These are phyloP conservation scores for Sextonia rubra DNA, from an alignment of 164 flowering plant species.

Conservation along the genomic window DNA sequence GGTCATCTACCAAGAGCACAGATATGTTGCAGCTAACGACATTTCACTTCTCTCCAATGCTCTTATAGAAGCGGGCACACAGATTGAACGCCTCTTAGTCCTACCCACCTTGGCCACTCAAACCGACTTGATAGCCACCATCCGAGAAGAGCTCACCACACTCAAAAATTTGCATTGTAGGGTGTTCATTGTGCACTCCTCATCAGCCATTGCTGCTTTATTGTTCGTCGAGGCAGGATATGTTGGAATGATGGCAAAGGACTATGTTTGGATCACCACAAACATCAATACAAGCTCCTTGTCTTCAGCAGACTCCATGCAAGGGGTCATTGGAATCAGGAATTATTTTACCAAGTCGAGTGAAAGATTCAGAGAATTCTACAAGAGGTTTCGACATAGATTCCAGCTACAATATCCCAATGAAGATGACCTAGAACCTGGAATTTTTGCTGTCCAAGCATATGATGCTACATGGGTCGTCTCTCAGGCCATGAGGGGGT, in stretches of 20 bases:
- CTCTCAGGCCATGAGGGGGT: slow-evolving; percentile 8
- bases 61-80: background rate
- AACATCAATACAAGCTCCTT: slow-evolving; percentile 23
- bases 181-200: slow-evolving; percentile 12
- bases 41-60: no score
- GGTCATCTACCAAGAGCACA: no score
- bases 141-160: background rate
- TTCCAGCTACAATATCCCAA: slow-evolving; percentile 13
- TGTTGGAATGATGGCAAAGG: slow-evolving; percentile 22
- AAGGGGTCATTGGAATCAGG: slow-evolving; percentile 22
- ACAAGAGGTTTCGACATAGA: slow-evolving; percentile 1
- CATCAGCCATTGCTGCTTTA: background rate
- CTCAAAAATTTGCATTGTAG: slow-evolving; percentile 5
- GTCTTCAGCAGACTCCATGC: slow-evolving; percentile 14
- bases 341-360: background rate
- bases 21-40: no score
- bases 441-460: slow-evolving; percentile 18
- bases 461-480: slow-evolving; percentile 19
- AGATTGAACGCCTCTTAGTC: slow-evolving; percentile 1
- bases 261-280: slow-evolving; percentile 37
- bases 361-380: slow-evolving; percentile 3
- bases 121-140: background rate
- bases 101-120: slow-evolving; percentile 1
- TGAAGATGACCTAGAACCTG: slow-evolving; percentile 19
- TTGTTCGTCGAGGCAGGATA: slow-evolving; percentile 6